Conservation (phyloP, 225 moss, liverwort and hornwort genomes). For the Climacium dendroides region DNA sequence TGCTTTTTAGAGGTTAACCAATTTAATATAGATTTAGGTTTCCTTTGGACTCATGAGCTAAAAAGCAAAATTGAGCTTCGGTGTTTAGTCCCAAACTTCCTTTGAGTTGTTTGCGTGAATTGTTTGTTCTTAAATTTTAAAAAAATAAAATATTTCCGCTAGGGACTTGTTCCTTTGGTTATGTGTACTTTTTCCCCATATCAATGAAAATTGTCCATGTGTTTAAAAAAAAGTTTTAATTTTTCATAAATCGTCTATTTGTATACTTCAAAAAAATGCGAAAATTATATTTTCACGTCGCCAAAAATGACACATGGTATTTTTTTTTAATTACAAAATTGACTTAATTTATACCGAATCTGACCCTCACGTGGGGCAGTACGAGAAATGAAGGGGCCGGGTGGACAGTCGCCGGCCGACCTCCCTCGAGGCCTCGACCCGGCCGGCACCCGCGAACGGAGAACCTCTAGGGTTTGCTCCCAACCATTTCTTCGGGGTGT, state of each 20-base stretch:
- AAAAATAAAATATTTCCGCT: too few species aligned
- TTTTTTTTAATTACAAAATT: background rate
- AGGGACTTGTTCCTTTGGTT: too few species aligned
- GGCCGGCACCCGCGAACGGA: background rate
- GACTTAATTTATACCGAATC: background rate
- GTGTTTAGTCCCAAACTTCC: too few species aligned
- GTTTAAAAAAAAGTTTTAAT: too few species aligned
- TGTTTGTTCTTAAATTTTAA: too few species aligned
- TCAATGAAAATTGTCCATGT: too few species aligned
- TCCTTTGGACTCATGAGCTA: accelerated
- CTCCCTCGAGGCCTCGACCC: background rate
- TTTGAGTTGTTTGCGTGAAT: too few species aligned
- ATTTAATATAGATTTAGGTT: background rate
- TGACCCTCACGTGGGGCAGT: background rate
- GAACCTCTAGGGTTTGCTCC: background rate
- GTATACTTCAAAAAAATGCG: too few species aligned
- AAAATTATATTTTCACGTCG: background rate
- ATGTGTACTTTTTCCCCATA: too few species aligned
- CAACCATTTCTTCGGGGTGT: background rate
- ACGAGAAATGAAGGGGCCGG: background rate
- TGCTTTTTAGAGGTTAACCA: background rate
- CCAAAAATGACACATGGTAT: background rate
- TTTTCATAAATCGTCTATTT: too few species aligned
- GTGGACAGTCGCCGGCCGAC: background rate
- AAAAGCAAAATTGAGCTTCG: background rate